Percentiles rank a stretch among this genome's conserved stretches.
Evolutionary conservation across 805 yeast genomes (phyloP).

Genomic region (Lipomyces yamanashiensis): DNA sequence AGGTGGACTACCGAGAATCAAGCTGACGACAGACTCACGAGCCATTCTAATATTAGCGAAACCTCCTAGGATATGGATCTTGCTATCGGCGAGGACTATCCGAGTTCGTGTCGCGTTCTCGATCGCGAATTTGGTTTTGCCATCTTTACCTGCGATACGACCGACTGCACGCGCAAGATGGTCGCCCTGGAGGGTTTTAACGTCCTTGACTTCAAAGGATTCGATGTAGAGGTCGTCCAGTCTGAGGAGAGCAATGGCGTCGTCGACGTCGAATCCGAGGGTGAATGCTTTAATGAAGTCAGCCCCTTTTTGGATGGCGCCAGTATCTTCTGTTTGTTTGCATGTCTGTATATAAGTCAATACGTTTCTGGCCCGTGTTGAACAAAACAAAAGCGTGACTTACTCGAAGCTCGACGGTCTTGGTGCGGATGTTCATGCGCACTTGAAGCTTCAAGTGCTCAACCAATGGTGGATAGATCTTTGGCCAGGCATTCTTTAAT

Average conservation of each 20-base stretch:
- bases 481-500: conserved; percentile 85
- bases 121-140: conserved; percentile 97
- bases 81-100: conserved; percentile 94
- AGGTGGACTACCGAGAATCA: conserved; percentile 97
- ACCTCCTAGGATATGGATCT: conserved; percentile 96
- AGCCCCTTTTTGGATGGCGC: conserved; percentile 97
- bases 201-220: conserved; percentile 96
- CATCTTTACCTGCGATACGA: conserved; percentile 99
- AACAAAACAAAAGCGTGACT: not conserved
- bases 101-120: conserved; percentile 98
- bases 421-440: conserved; percentile 89
- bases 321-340: conserved; percentile 81
- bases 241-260: conserved; percentile 91
- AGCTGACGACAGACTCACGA: conserved; percentile 92
- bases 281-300: conserved; percentile 96
- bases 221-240: conserved; percentile 95
- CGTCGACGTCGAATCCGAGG: conserved; percentile 95
- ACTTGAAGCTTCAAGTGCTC: conserved; percentile 94
- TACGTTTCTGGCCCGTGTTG: too few species aligned
- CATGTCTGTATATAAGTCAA: conserved; percentile 53
- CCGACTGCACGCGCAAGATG: conserved; percentile 98
- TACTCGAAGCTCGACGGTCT: conserved; percentile 70
- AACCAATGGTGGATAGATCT: conserved; percentile 93
- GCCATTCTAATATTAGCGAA: conserved; percentile 97
- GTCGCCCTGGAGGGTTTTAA: conserved; percentile 92